Conservation (phyloP, 192 early-diverging fungal genomes). For the Backusella sp. region DNA sequence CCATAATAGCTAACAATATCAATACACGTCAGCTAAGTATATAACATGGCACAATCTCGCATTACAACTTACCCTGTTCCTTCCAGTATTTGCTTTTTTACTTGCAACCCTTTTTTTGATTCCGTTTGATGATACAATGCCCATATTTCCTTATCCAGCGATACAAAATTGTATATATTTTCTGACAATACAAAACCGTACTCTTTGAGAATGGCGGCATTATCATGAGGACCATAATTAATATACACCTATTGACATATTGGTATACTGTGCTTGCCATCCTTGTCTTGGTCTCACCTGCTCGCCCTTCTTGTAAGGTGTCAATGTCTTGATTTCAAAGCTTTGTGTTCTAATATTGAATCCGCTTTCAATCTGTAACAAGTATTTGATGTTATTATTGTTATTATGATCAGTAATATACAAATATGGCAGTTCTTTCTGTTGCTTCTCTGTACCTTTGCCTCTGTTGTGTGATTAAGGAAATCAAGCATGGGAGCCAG, state of each 20-base stretch:
- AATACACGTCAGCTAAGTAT: neutral
- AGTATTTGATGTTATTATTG: neutral
- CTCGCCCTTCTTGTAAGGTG: constrained; percentile 57
- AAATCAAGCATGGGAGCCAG: constrained; percentile 76
- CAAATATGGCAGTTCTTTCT: no score
- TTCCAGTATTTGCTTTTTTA: constrained; percentile 44
- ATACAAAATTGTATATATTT: constrained; percentile 54
- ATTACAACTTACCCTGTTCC: constrained; percentile 30
- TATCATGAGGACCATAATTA: constrained; percentile 59
- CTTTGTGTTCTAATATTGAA: constrained; percentile 48
- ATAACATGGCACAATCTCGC: neutral
- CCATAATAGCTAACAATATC: constrained; percentile 20
- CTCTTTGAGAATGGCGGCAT: constrained; percentile 52
- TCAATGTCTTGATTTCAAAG: constrained; percentile 65
- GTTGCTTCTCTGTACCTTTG: constrained; percentile 35
- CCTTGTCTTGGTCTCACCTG: constrained; percentile 53
- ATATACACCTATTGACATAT: constrained; percentile 41
- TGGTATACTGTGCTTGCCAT: constrained; percentile 25
- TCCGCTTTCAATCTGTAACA: constrained; percentile 45
- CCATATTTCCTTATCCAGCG: constrained; percentile 48
- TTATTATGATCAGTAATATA: neutral
- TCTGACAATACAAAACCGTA: constrained; percentile 55
- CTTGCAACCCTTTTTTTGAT: constrained; percentile 17
- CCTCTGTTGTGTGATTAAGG: constrained; percentile 66
- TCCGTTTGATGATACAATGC: constrained; percentile 36